These are phyloP conservation scores for Pythium sp. DNA, from an alignment of 352 stramenopile species.

Conservation along the genomic window DNA sequence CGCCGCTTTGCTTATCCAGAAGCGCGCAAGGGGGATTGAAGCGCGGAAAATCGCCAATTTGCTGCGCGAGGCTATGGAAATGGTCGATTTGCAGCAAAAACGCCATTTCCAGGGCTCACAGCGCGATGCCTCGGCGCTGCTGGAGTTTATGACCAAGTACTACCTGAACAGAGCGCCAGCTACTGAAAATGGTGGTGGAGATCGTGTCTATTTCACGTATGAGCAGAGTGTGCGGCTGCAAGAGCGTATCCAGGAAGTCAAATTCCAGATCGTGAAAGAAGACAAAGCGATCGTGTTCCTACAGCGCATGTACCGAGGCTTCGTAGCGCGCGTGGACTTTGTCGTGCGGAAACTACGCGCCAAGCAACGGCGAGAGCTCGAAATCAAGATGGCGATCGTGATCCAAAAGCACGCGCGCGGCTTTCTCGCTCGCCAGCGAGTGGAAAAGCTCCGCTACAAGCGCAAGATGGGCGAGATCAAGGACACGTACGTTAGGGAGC, in stretches of 20 bases:
- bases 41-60: conserved; percentile 30
- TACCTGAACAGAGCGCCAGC: conserved; percentile 21
- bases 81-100: conserved; percentile 46
- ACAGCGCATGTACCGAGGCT: conserved; percentile 57
- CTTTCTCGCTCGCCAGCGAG: conserved; percentile 34
- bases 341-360: conserved; percentile 37
- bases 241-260: conserved; percentile 29
- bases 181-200: neutral
- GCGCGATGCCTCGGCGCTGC: conserved; percentile 36
- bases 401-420: conserved; percentile 38
- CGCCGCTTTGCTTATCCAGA: conserved; percentile 57
- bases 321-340: conserved; percentile 34
- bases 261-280: conserved; percentile 35
- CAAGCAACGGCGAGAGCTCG: conserved; percentile 28
- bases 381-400: conserved; percentile 27
- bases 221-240: conserved; percentile 43
- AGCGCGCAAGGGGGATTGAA: conserved; percentile 45
- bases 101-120: conserved; percentile 32
- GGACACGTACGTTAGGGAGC: conserved; percentile 54
- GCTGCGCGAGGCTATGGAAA: conserved; percentile 36
- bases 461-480: conserved; percentile 46
- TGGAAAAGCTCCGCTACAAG: conserved; percentile 27
- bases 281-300: conserved; percentile 44
- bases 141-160: conserved; percentile 45
- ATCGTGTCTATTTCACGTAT: conserved; percentile 25